Conservation (phyloP, 176 grass and related monocot genomes). For the Oryza rufipogon region DNA sequence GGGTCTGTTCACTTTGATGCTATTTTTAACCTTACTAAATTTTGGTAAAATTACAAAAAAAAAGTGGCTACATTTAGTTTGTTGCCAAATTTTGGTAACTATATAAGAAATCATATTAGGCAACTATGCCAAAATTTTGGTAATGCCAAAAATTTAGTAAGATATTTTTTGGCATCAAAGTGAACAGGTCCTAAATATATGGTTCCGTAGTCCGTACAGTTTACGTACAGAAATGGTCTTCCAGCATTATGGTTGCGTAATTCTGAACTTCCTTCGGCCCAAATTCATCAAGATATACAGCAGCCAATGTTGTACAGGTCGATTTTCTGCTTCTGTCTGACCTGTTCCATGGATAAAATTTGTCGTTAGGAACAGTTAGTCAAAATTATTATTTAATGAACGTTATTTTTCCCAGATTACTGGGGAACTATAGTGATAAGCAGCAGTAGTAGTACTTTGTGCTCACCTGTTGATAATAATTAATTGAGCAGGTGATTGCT, state of each 20-base stretch:
- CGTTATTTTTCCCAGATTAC: neutral
- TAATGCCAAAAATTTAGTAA: too few relatives aligned
- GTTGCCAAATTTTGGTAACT: too few relatives aligned
- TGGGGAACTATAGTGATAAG: neutral
- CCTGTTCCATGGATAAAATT: neutral
- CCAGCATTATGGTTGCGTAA: neutral
- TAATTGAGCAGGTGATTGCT: neutral
- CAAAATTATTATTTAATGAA: neutral
- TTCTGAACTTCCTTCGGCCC: neutral
- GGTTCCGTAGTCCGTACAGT: neutral
- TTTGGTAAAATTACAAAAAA: too few relatives aligned
- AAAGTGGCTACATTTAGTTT: too few relatives aligned
- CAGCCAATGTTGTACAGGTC: neutral
- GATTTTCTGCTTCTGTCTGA: neutral
- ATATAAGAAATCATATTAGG: too few relatives aligned
- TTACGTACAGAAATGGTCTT: neutral
- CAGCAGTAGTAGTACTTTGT: neutral
- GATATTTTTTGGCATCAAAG: too few relatives aligned
- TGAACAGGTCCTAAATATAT: too few relatives aligned
- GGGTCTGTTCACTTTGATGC: too few relatives aligned
- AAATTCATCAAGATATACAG: neutral
- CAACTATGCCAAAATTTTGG: too few relatives aligned
- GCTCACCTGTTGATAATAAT: neutral
- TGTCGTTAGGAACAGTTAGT: neutral
- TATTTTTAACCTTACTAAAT: too few relatives aligned